Evolutionary conservation across 805 yeast genomes (phyloP).

Genomic region (Candida vaughaniae): DNA sequence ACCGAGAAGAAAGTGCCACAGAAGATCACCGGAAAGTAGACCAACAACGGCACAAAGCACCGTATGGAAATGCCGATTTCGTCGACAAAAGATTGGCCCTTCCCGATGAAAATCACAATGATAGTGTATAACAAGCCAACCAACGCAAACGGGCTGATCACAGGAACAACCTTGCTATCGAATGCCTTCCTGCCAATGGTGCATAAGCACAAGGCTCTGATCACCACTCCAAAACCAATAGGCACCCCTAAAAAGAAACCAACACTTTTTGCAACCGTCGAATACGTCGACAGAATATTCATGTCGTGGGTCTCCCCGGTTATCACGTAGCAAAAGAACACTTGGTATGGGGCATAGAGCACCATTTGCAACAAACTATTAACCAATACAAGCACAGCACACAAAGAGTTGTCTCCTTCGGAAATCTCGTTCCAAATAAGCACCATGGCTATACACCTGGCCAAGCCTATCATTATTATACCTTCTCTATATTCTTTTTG

Average conservation of each 20-base stretch:
- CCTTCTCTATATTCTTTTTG: constrained; percentile 50
- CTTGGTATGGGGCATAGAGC: constrained; percentile 52
- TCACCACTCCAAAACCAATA: constrained; percentile 42
- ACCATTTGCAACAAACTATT: constrained; percentile 52
- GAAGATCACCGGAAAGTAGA: constrained; percentile 50
- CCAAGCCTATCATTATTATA: constrained; percentile 58
- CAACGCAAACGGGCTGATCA: constrained; percentile 49
- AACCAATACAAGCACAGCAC: constrained; percentile 52
- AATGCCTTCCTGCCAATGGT: constrained; percentile 31
- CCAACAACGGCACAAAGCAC: constrained; percentile 48
- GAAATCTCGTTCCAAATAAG: constrained; percentile 57
- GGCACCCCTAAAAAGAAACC: constrained; percentile 57
- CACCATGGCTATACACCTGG: constrained; percentile 65
- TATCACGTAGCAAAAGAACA: constrained; percentile 48
- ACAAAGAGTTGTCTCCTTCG: constrained; percentile 48
- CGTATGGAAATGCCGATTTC: constrained; percentile 50
- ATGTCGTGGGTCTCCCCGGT: constrained; percentile 23
- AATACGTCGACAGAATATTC: constrained; percentile 24
- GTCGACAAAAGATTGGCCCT: constrained; percentile 47
- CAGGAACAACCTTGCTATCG: constrained; percentile 35
- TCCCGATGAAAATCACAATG: constrained; percentile 49
- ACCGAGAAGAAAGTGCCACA: constrained; percentile 40
- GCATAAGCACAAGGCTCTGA: constrained; percentile 29
- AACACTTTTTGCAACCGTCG: constrained; percentile 47
- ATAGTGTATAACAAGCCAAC: constrained; percentile 54